phyloP scores from a whole-genome alignment of 148 eudicot genomes.

The Gaultheria prostrata region DNA sequence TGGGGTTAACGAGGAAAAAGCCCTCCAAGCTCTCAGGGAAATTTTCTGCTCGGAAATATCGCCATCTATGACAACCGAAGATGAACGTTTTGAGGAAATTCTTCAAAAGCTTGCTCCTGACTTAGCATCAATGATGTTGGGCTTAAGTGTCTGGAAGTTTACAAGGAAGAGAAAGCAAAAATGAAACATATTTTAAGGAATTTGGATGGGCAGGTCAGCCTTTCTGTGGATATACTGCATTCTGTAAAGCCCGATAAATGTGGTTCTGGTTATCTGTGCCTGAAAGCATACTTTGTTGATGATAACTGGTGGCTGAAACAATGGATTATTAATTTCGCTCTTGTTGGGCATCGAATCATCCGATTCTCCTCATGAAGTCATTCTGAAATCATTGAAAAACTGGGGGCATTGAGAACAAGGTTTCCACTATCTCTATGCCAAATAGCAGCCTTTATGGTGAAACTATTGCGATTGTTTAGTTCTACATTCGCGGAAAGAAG shows the following conservation, averaged over 20 bases:
- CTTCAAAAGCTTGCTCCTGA: not conserved
- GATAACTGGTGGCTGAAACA: conserved; percentile 6
- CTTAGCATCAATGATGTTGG: not conserved
- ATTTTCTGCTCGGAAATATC: not conserved
- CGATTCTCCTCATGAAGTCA: conserved; percentile 5
- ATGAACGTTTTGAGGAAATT: not conserved
- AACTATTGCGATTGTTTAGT: conserved; percentile 15
- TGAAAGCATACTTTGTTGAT: conserved; percentile 1
- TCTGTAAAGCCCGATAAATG: not conserved
- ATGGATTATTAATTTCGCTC: not conserved
- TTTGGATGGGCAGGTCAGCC: conserved; percentile 6
- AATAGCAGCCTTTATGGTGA: not conserved
- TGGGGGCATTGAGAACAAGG: conserved; percentile 23
- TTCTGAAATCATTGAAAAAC: conserved; percentile 8
- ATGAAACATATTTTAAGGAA: not conserved
- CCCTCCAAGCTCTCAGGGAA: not conserved
- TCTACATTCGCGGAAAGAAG: conserved; percentile 10
- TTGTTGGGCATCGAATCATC: not conserved
- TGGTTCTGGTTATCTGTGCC: conserved; percentile 9
- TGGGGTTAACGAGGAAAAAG: not conserved
- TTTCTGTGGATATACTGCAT: not conserved
- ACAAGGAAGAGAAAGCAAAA: not conserved
- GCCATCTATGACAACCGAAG: not conserved
- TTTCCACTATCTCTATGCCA: conserved; percentile 12
- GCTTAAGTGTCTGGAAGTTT: not conserved